Evolutionary conservation across 345 rosid genomes (phyloP).

Genomic region (Hypericum androsaemum): DNA sequence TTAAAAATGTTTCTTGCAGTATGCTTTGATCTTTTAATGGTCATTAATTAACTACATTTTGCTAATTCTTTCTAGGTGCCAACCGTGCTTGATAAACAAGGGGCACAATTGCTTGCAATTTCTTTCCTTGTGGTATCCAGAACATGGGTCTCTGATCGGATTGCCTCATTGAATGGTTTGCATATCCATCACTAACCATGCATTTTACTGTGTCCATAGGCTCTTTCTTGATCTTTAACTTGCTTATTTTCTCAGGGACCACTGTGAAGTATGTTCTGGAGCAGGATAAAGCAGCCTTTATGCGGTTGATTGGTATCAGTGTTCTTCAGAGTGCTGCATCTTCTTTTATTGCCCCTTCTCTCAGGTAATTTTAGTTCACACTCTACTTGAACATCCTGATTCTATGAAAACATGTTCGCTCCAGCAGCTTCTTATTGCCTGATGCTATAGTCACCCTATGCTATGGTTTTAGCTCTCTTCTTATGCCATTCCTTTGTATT

Average conservation of each 20-base stretch:
- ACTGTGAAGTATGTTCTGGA: constrained; percentile 92
- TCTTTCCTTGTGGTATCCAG: constrained; percentile 82
- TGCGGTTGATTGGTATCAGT: constrained; percentile 73
- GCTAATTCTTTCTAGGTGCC: constrained; percentile 48
- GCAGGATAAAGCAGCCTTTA: constrained; percentile 83
- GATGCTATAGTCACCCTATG: no score
- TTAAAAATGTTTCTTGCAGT: no score
- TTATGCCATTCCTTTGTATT: no score
- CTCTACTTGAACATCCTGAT: constrained; percentile 1
- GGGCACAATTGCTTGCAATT: constrained; percentile 73
- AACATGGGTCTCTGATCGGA: constrained; percentile 92
- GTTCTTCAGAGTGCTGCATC: constrained; percentile 94
- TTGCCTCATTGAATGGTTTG: constrained; percentile 89
- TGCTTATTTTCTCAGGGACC: constrained; percentile 49
- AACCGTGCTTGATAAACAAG: constrained; percentile 82
- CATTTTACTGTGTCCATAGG: constrained; percentile 8
- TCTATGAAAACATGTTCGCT: no score
- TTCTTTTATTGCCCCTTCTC: constrained; percentile 86
- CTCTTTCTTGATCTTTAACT: constrained; percentile 11
- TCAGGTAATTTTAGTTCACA: constrained; percentile 40
- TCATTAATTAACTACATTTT: constrained; percentile 14
- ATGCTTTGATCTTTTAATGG: constrained; percentile 1
- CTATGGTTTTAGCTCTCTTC: no score
- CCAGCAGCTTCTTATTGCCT: no score
- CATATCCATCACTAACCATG: constrained; percentile 6